A percentile compares a stretch with the other conserved stretches of the same genome.
phyloP scores from a whole-genome alignment of 2,329 filamentous ascomycete genomes.

The Aspergillus brunneoviolaceus region DNA sequence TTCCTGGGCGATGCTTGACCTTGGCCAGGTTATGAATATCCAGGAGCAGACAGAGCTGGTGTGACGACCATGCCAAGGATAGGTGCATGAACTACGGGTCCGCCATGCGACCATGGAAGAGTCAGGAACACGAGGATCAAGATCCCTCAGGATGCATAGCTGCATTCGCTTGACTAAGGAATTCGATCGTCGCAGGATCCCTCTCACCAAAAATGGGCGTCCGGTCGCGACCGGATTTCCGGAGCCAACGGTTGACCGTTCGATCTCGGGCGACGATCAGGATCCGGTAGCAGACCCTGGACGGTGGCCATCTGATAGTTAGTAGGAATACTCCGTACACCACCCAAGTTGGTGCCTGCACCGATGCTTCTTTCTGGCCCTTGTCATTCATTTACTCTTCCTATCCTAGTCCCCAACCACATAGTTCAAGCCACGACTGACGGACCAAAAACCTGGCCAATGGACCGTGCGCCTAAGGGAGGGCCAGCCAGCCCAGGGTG shows the following conservation, averaged over 20 bases:
- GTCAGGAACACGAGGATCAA: background rate
- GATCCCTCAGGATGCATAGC: background rate
- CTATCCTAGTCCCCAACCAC: background rate
- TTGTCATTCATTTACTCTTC: background rate
- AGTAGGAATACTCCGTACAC: too few species aligned
- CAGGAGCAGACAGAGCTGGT: background rate
- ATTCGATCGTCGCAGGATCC: background rate
- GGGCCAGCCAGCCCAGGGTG: background rate
- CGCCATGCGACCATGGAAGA: background rate
- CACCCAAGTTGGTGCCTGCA: background rate
- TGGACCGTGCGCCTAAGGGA: background rate
- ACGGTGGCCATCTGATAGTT: too few species aligned
- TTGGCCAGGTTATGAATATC: background rate
- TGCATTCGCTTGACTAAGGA: background rate
- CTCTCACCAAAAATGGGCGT: background rate
- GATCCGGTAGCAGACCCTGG: background rate
- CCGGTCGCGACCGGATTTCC: background rate
- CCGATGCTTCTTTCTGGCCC: background rate
- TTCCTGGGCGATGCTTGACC: background rate
- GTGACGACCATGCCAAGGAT: background rate
- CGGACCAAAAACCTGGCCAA: background rate
- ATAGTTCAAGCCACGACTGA: background rate
- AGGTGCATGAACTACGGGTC: background rate
- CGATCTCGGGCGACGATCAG: background rate
- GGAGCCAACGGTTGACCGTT: background rate